Evolutionary conservation across 345 rosid genomes (phyloP), one percentile per base, ranked within the genome.

Genomic region (Acer saccharum): DNA sequence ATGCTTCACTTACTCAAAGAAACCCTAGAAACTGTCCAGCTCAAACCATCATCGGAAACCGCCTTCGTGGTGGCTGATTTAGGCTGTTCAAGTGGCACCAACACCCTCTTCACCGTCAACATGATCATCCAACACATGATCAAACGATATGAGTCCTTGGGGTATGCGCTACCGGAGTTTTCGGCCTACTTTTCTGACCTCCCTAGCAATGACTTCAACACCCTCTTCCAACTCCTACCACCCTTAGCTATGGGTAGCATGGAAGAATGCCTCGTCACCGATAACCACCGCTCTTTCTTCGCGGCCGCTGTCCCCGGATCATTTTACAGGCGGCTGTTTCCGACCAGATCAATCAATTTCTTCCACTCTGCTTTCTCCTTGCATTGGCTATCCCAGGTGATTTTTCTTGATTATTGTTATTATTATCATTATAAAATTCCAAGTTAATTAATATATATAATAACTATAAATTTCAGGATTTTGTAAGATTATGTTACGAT

Each of bases 351-450:
- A 2, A 82, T 95, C 35, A 85, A 95, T 75, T 77, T 95, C 57
- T 95, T 95, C 76, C 96, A 95, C 84, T 95, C 99, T 1, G 94
- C 98, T 11, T 95, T 95, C 76, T 95, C 95, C 21, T 82, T 95
- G 86, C 99, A 95, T 54, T 95, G 99, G 99, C 94, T 95, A 69
- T 95, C 99, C 43, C 98, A 95, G 98, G 98, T 74, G 41, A 74
- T 83, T 21, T 9, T 43, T 55, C 7, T 7, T n/a, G 9, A n/a
- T 16, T 0, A 43, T 43, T 43, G 10, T 43, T 43, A 43, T 43
- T 54, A 60, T 1, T 20, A 32, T 32, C 39, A 32, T 32, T 32
- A 32, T 32, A 32, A 32, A 32, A 6, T 32, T 32, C 6, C 39
- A 32, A 32, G 39, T 32, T 32, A 32, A 32, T 32, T 32, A 32